Percentiles rank a stretch among this genome's conserved stretches.
phyloP scores from a whole-genome alignment of 75 land plant species.

The Cunninghamia lanceolata region DNA sequence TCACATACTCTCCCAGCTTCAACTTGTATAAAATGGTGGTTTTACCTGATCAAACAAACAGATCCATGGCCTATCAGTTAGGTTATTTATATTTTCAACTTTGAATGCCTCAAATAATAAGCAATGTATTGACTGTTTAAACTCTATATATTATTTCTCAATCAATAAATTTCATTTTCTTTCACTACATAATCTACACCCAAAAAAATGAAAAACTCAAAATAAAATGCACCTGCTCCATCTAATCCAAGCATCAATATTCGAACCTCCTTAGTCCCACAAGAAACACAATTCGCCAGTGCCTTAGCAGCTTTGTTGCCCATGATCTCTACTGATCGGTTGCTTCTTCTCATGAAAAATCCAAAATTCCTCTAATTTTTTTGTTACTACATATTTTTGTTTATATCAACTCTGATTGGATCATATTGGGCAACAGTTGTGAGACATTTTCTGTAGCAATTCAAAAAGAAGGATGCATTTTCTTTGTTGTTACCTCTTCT shows the following conservation, averaged over 20 bases:
- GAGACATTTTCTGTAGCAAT: background rate
- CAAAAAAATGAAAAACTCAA: background rate
- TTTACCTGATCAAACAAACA: conserved; percentile 18
- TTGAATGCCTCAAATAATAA: background rate
- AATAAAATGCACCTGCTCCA: conserved; percentile 17
- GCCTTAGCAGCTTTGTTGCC: conserved; percentile 8
- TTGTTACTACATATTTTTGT: background rate
- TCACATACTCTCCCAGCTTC: conserved; percentile 30
- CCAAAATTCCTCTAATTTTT: background rate
- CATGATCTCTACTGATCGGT: background rate
- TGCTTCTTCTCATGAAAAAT: background rate
- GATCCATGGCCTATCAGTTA: background rate
- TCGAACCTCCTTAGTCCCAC: conserved; percentile 13
- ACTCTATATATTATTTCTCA: too few species aligned
- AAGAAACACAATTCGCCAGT: conserved; percentile 1
- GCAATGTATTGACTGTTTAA: background rate
- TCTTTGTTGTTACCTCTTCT: background rate
- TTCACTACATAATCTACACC: background rate
- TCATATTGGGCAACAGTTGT: background rate
- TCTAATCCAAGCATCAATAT: conserved; percentile 31
- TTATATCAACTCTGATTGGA: background rate
- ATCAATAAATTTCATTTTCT: background rate
- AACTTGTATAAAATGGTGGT: conserved; percentile 34
- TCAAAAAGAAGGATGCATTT: background rate
- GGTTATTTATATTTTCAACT: background rate